Base-by-base conservation (phyloP, 371 early-diverging fungal genomes). In the Circinella minor region DNA sequence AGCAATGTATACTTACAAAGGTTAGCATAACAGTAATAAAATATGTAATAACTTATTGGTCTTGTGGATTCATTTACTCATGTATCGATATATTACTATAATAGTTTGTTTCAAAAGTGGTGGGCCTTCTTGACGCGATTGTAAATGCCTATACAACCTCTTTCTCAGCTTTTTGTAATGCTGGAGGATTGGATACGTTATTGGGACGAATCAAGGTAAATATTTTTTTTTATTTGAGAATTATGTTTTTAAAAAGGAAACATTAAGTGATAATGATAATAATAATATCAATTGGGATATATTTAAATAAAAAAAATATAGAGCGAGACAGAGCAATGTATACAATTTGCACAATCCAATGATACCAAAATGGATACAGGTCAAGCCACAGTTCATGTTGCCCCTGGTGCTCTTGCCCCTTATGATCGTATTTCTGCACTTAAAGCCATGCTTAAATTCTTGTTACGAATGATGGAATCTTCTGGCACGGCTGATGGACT, bases 381-480 rank as follows among this genome's bases (percentile, higher is more conserved):
- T 15, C 65, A 39, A 59, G 60, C n/a, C 34, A 46, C 55, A 3
- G 57, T 62, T 18, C 62, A 70, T 57, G 49, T 38, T 17, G 37
- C 63, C 55, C 65, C 55, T 48, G 66, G 67, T 18, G 69, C 66
- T 55, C 67, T 70, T 0, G 78, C 82, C 8, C 86, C 87, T n/a
- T 81, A 87, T 66, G 89, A 90, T 68, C 72, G 85, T 65, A 73
- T 87, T 3, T 86, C 90, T 0, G 77, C 95, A 57, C 77, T 97
- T 36, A 94, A 97, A 64, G 87, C 94, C n/a, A 87, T 96, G 87
- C 85, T 98, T 66, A 95, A 95, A 80, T 92, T 97, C 71, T 80
- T 96, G 38, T 84, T 93, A 36, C 94, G 96, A 69, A 91, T 97
- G 93, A 90, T 98, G 93, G 96, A 97, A 77, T 90, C 93, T 8